phyloP scores from a whole-genome alignment of 169 alveolate species.

The Plasmodium gonderi region DNA sequence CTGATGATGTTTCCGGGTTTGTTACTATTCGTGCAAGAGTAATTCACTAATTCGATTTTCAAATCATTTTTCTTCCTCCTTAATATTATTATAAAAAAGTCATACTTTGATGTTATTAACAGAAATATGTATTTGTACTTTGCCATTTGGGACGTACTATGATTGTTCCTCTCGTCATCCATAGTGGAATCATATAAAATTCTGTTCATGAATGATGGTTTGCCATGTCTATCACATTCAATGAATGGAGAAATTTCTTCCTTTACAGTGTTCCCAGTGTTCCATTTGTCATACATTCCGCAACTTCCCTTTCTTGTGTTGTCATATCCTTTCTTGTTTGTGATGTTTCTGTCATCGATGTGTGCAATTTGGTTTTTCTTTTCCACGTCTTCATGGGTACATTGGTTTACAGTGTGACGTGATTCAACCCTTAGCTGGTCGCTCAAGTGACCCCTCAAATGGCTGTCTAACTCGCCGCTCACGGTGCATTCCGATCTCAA shows the following conservation, averaged over 20 bases:
- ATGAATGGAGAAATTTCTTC: neutral
- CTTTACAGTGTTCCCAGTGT: neutral
- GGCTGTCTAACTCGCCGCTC: too few relatives aligned
- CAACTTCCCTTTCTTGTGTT: neutral
- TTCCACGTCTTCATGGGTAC: too few relatives aligned
- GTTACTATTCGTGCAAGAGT: slow-evolving; percentile 21
- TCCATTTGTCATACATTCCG: neutral
- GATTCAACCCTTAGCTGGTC: too few relatives aligned
- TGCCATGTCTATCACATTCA: neutral
- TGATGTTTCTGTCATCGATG: neutral
- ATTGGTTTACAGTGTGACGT: too few relatives aligned
- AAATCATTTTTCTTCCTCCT: slow-evolving; percentile 8
- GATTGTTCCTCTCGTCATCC: neutral
- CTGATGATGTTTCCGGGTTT: neutral
- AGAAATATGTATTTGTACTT: slow-evolving; percentile 7
- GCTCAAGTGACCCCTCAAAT: too few relatives aligned
- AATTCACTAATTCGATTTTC: slow-evolving; percentile 11
- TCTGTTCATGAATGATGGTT: neutral
- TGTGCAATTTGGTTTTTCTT: neutral
- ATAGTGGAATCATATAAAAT: neutral
- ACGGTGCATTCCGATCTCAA: too few relatives aligned
- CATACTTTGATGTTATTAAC: slow-evolving; percentile 28
- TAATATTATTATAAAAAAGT: slow-evolving; percentile 14
- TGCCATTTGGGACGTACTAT: neutral
- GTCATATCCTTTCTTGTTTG: neutral